phyloP scores from a whole-genome alignment of 2,329 filamentous ascomycete species.

The Fusarium sp. region DNA sequence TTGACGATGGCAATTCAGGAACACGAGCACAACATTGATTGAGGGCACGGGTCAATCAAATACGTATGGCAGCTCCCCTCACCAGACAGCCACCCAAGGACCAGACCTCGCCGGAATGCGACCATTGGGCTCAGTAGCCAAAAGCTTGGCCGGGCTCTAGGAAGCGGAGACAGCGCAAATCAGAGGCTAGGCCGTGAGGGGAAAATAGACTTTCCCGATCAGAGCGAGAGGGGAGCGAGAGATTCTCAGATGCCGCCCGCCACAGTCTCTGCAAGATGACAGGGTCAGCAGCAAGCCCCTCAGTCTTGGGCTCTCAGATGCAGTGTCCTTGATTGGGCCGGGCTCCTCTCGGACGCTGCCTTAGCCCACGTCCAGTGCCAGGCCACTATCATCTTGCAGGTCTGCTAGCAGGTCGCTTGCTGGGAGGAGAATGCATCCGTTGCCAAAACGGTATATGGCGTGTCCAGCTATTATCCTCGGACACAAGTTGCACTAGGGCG shows the following conservation, averaged over 20 bases:
- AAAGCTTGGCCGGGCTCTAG: slow-evolving; percentile 21
- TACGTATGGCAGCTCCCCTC: slow-evolving; percentile 24
- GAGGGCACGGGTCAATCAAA: slow-evolving; percentile 25
- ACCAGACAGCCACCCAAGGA: slow-evolving; percentile 23
- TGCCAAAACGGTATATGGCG: slow-evolving; percentile 8
- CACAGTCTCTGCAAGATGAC: slow-evolving; percentile 11
- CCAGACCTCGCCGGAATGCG: slow-evolving; percentile 10
- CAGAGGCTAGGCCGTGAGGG: slow-evolving; percentile 32
- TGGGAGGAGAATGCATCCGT: neutral
- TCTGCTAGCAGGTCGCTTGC: neutral
- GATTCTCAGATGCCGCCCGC: slow-evolving; percentile 26
- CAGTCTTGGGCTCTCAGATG: slow-evolving; percentile 15
- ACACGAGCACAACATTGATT: slow-evolving; percentile 6
- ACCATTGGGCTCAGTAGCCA: slow-evolving; percentile 10
- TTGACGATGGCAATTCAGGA: slow-evolving; percentile 6
- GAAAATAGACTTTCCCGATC: slow-evolving; percentile 43
- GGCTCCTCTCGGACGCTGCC: slow-evolving; percentile 13
- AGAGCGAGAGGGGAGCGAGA: slow-evolving; percentile 28
- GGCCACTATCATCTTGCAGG: slow-evolving; percentile 12
- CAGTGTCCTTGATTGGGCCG: slow-evolving; percentile 18
- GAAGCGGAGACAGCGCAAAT: slow-evolving; percentile 21
- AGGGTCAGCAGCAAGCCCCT: slow-evolving; percentile 27
- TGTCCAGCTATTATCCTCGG: neutral
- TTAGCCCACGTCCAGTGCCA: slow-evolving; percentile 12
- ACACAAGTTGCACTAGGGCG: neutral